These are phyloP conservation scores for Lepidium africanum DNA, from an alignment of 345 rosid genomes.

Conservation along the genomic window DNA sequence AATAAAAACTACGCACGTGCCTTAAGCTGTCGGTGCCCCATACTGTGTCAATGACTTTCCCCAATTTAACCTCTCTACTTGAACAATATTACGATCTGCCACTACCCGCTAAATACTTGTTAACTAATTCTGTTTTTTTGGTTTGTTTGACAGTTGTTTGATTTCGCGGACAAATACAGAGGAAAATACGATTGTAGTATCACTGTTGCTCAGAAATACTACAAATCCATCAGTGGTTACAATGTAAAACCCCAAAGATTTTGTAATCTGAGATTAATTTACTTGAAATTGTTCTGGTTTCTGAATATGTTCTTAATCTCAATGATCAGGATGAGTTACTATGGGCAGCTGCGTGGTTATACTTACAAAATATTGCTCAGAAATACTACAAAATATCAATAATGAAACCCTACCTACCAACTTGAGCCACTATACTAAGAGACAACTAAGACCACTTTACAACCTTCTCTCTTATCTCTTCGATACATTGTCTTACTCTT, in stretches of 20 bases:
- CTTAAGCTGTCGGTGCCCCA: conserved; percentile 29
- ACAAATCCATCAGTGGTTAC: conserved; percentile 86
- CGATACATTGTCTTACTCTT: no score
- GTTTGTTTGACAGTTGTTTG: conserved; percentile 63
- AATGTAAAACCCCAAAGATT: conserved; percentile 37
- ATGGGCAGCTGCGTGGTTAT: conserved; percentile 98
- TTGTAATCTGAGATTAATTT: neutral
- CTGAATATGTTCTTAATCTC: neutral
- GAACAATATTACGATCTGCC: conserved; percentile 7
- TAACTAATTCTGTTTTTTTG: neutral
- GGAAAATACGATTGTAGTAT: conserved; percentile 96
- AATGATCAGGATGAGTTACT: conserved; percentile 71
- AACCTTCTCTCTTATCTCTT: no score
- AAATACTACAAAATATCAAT: no score
- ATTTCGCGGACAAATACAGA: conserved; percentile 92
- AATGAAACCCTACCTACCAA: no score
- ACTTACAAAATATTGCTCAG: no score
- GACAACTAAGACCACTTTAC: no score
- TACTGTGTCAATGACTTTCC: neutral
- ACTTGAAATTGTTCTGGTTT: neutral
- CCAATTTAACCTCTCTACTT: neutral
- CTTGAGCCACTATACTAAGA: no score
- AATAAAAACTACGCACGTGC: conserved; percentile 10
- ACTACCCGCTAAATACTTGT: neutral
- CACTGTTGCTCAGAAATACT: conserved; percentile 73